Evolutionary conservation across 1,139 yeast genomes (phyloP), one percentile per base, ranked within the genome.

Genomic region (Taphrina communis): DNA sequence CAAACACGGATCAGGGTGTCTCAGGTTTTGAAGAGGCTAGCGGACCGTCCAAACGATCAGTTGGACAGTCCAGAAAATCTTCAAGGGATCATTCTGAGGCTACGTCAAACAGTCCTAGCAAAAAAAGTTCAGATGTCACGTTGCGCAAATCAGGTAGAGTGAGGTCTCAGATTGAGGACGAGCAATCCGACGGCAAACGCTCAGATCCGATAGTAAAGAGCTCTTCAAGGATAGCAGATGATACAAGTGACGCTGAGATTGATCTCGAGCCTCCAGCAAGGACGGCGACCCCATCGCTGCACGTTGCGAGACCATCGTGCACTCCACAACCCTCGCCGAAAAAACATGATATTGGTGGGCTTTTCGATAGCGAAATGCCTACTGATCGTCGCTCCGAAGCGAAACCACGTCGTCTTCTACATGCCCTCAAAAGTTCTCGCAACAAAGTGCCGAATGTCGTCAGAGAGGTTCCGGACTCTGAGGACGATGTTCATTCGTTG

Each of bases 201-300:
- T 12, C n/a, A 12, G 48, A 12, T 12, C 2, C n/a, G 19, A 17
- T n/a, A n/a, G 19, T 14, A 2, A 44, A 44, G 19, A 44, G 48
- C 19, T 14, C 19, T 14, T 7, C n/a, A 6, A 14, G 2, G 8
- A 2, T 44, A 3, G 36, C 2, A 12, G 11, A 9, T 19, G 35
- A 50, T 25, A 7, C 55, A 17, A 31, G 38, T 50, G 58, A 31
- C 41, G 58, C 12, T 11, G 60, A 56, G 39, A 31, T 58, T 36
- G 62, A 58, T 19, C 53, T 58, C 25, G 62, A 58, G 44, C 62
- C 62, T 6, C 39, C 12, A 14, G 11, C 42, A 9, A 25, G 51
- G 31, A 42, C 62, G 9, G 42, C 19, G 21, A 46, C 53, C 4
- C 62, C 62, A 7, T 3, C 19, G 2, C 6, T 21, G 41, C 62